Evolutionary conservation across 1,284 basidiomycete species (phyloP).

Genomic region (Anthracocystis walkeri): DNA sequence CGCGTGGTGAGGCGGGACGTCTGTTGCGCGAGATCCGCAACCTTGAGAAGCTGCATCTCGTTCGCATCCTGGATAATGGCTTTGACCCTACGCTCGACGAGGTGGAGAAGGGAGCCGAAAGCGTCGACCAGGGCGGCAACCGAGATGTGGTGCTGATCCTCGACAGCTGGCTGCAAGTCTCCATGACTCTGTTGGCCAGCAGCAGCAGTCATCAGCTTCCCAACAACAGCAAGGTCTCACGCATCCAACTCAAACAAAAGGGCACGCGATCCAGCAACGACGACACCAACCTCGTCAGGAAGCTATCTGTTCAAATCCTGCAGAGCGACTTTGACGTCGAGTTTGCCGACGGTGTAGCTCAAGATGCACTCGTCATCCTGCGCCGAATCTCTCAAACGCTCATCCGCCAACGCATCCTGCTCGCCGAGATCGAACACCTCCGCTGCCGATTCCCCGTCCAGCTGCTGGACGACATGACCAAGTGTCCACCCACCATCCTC

Average conservation of each 20-base stretch:
- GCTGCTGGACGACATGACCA: constrained; percentile 31
- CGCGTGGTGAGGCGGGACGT: constrained; percentile 61
- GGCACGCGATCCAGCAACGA: constrained; percentile 30
- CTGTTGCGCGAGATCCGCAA: constrained; percentile 57
- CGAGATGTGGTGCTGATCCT: constrained; percentile 53
- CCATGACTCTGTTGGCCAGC: constrained; percentile 46
- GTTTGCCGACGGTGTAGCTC: constrained; percentile 31
- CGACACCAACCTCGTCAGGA: constrained; percentile 43
- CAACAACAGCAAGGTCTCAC: constrained; percentile 39
- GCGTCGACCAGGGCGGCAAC: constrained; percentile 18
- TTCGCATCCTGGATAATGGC: constrained; percentile 45
- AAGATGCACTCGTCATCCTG: constrained; percentile 49
- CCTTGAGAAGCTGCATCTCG: constrained; percentile 60
- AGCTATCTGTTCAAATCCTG: constrained; percentile 41
- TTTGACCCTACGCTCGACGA: constrained; percentile 41
- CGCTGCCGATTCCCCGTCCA: constrained; percentile 53
- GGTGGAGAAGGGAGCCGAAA: constrained; percentile 25
- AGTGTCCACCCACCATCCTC: constrained; percentile 13
- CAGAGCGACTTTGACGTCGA: constrained; percentile 44
- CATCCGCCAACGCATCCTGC: constrained; percentile 43
- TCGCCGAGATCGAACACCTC: constrained; percentile 55
- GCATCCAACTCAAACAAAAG: constrained; percentile 52
- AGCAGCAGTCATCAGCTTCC: constrained; percentile 27
- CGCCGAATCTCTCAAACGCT: constrained; percentile 49
- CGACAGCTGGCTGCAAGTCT: constrained; percentile 50